Evolutionary conservation across 108 stramenopile genomes (phyloP), one percentile per base, ranked within the genome.

Genomic region (Pseudonitzschia delicatissima): DNA sequence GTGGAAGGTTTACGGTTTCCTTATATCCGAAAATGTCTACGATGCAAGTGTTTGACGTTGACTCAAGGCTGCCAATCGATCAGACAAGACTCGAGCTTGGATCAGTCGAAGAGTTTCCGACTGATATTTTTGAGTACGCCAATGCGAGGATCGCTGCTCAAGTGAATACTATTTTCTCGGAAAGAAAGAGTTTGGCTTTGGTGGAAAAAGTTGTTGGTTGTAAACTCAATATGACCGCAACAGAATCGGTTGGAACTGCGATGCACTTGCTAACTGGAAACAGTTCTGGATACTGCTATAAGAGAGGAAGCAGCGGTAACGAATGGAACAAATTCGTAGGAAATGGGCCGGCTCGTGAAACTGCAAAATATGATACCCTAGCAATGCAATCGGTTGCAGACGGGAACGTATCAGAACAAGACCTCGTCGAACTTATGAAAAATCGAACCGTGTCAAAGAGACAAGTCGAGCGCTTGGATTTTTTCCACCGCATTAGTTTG

Each of bases 251-350:
- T 23, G 48, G 48, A 49, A 49, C 48, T 9, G 4, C 4, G 0
- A 49, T 49, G 48, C 48, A 49, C 48, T 49, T 49, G 48, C 20
- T 49, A 17, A 49, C 15, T 49, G 48, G 48, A 23, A 49, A 49
- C 48, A 0, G 15, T 17, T 20, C 15, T 17, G 48, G 5, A 20
- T 49, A 20, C n/a, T 49, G 48, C 20, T 20, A 49, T 49, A 49
- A 49, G 20, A 17, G 48, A 20, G 21, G 20, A 21, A 49, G 48
- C 20, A 49, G n/a, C 20, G 8, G 48, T 20, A 20, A 49, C n/a
- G 48, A 49, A 49, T 49, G 48, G 48, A 49, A 8, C 15, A 49
- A 0, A 49, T 49, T 17, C 48, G 20, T 20, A 20, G 15, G 2
- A 7, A 49, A 20, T 23, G 20, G 20, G 20, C 18, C 48, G 11